Evolutionary conservation across 2,329 filamentous ascomycete genomes (phyloP), one percentile per base, ranked within the genome.

Genomic region (Fusarium setosum): DNA sequence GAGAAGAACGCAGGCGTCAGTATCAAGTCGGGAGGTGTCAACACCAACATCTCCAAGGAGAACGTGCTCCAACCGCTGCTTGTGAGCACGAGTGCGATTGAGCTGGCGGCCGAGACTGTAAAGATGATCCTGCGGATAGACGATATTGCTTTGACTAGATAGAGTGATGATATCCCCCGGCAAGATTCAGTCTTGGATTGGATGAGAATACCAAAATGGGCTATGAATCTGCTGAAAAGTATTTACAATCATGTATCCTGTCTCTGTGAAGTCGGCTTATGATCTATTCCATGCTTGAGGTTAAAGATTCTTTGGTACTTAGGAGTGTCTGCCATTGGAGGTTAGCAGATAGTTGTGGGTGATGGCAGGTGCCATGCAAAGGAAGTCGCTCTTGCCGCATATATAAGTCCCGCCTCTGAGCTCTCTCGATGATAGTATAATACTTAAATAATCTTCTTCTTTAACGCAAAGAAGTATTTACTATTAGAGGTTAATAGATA

Each of bases 11-110:
- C 96, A 2, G 96, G 96, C 72, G 94, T 99, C 66, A 97, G 94
- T 82, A 98, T 99, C 85, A 96, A 97, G 86, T 95, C 92, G 67
- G 95, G 96, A 37, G 96, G 96, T 60, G 96, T 99, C 68, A 97
- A 97, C 86, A 90, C 92, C 71, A 96, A 99, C 82, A 98, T 98
- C 76, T 91, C 92, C 60, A 95, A 97, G 78, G 94, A 97, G 85
- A 97, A 97, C 69, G 96, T 99, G 55, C 84, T 99, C 76, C 96
- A 99, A 83, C 96, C 96, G 17, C 84, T 99, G 76, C 83, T 99
- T 63, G 96, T 99, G 64, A 97, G 94, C 86, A 99, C 96, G 57
- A 98, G 95, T 79, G 94, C 96, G 21, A 96, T 99, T 73, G 95
- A 99, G 84, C 81, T 99, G 79, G 96, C 96, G 26, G 94, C 95